Base-by-base conservation (phyloP, 2,329 filamentous ascomycete genomes). In the Scedosporium boydii region DNA sequence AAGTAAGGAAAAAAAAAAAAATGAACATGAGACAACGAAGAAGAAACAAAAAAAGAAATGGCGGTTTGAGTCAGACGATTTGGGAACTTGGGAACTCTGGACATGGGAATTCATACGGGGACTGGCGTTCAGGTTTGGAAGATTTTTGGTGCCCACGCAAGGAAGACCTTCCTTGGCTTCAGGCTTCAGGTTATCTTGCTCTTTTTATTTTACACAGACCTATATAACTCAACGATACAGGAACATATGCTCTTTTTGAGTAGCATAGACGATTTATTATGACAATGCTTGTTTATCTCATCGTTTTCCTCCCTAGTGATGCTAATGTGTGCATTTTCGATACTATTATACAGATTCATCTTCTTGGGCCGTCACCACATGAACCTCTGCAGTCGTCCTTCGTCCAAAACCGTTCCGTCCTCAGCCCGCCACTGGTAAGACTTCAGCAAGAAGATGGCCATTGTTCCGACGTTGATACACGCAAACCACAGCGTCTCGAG, bases 401-500 rank as follows among this genome's bases (percentile, higher is more conserved):
- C 76, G 56, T 87, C 83, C 38, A 84, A 76, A 2, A 83, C 56
- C 5, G 69, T 74, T 7, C 83, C 84, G 27, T 82, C 77, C 60
- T 78, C 77, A 1, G 76, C 73, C 66, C 71, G 74, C 89, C 91
- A 95, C 62, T 80, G 73, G 66, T 90, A 95, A 0, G 85, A 86
- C 68, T 80, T 80, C 62, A 78, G 78, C 61, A 95, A 70, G 70
- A 95, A 96, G 3, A 91, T 76, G 70, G 87, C 89, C 66, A 87
- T 87, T 2, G 90, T 91, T 0, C 71, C 79, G 1, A 71, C 70
- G 70, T 93, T 91, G 61, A 95, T 80, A 2, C 74, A 69, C 34
- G 87, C 64, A 67, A 90, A 87, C 88, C 89, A 93, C 0, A 75
- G 62, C 3, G 87, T 90, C 76, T 95, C 90, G 2, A 82, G 60